A percentile compares a stretch with the other conserved stretches of the same genome.
Conservation (phyloP, 257 asterid genomes). For the Scutellaria baicalensis region DNA sequence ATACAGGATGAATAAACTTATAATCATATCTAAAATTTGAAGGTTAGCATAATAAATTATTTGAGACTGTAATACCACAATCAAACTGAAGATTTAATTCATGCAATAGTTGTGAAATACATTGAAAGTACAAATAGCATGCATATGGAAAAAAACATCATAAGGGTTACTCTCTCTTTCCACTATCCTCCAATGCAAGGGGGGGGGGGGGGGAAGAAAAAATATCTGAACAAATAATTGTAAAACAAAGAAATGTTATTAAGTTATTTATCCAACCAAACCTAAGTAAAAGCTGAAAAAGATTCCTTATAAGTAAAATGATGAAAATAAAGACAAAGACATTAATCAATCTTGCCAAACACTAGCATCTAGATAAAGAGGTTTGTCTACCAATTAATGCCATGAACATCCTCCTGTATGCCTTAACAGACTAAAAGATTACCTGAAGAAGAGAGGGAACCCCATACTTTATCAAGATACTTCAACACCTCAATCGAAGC, state of each 20-base stretch:
- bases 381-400: not conserved
- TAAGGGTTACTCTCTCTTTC: not conserved
- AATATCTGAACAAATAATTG: not conserved
- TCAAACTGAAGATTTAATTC: not conserved
- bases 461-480: slow-evolving; percentile 71
- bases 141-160: not conserved
- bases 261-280: not conserved
- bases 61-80: not conserved
- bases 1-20: not conserved
- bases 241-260: not conserved
- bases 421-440: not conserved
- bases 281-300: not conserved
- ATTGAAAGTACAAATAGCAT: not conserved
- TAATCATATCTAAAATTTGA: not conserved
- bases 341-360: not conserved
- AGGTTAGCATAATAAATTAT: not conserved
- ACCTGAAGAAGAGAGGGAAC: slow-evolving; percentile 82
- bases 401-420: slow-evolving; percentile 7
- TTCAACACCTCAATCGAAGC: slow-evolving; percentile 76
- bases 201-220: not conserved
- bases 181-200: not conserved
- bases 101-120: not conserved
- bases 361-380: not conserved
- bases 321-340: not conserved
- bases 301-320: not conserved